Conservation (phyloP, 768 basidiomycete genomes). For the Clitopilus hobsonii region DNA sequence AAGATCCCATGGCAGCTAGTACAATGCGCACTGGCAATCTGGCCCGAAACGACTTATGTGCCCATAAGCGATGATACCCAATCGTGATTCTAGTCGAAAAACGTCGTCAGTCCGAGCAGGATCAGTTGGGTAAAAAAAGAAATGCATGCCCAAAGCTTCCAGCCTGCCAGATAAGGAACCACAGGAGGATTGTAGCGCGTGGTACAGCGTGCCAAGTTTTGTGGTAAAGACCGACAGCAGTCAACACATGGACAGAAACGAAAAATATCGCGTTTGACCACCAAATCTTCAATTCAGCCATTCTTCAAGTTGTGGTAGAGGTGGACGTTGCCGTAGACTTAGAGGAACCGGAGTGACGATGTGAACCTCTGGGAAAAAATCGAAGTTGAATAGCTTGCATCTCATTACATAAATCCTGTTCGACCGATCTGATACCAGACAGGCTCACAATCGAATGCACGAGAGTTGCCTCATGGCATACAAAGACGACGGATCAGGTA, state of each 20-base stretch:
- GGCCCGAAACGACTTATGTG: constrained; percentile 68
- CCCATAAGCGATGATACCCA: constrained; percentile 79
- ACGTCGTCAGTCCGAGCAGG: too few species aligned
- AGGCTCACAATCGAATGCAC: neutral
- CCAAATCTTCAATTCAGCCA: constrained; percentile 40
- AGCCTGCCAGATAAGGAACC: constrained; percentile 61
- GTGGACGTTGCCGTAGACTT: too few species aligned
- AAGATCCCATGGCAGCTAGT: constrained; percentile 62
- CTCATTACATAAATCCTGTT: neutral
- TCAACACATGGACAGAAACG: constrained; percentile 50
- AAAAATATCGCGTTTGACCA: constrained; percentile 63
- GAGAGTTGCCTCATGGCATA: too few species aligned
- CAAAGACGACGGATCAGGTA: too few species aligned
- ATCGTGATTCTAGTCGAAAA: constrained; percentile 51
- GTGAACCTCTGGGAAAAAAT: neutral
- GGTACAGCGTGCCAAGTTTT: constrained; percentile 43
- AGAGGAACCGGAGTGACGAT: neutral
- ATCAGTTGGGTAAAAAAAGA: neutral
- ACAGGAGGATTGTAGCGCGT: constrained; percentile 43
- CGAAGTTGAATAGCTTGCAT: neutral
- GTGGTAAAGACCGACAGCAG: constrained; percentile 44
- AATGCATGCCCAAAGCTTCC: constrained; percentile 61
- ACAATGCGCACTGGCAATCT: constrained; percentile 46
- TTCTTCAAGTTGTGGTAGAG: too few species aligned
- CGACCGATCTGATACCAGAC: neutral